These are phyloP conservation scores for Hypoxylon sp. DNA, from an alignment of 2,329 filamentous ascomycete species.

Conservation along the genomic window DNA sequence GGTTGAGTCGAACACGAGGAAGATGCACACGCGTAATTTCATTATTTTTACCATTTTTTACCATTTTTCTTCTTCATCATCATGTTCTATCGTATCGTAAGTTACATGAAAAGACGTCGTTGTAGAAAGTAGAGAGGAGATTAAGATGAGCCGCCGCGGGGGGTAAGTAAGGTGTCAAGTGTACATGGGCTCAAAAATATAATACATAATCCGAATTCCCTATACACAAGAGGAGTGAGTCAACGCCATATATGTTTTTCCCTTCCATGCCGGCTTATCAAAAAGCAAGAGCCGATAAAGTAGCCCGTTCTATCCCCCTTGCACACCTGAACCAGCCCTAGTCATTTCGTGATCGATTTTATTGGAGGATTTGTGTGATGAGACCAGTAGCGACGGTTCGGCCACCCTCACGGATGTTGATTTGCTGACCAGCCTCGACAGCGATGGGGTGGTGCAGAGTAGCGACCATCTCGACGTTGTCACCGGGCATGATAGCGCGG, in stretches of 20 bases:
- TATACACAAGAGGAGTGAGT: constrained; percentile 40
- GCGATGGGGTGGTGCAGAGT: constrained; percentile 86
- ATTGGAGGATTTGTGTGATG: constrained; percentile 75
- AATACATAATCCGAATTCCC: constrained; percentile 41
- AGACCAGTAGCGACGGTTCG: constrained; percentile 86
- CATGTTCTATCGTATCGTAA: constrained; percentile 37
- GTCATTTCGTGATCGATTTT: constrained; percentile 43
- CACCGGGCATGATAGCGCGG: constrained; percentile 91
- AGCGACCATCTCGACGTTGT: constrained; percentile 98
- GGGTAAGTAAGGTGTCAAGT: constrained; percentile 18
- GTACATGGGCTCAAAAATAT: constrained; percentile 41
- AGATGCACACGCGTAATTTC: background rate
- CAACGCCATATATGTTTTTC: constrained; percentile 30
- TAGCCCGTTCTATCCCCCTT: constrained; percentile 39
- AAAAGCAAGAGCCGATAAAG: constrained; percentile 21
- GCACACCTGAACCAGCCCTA: constrained; percentile 27
- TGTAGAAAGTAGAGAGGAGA: constrained; percentile 40
- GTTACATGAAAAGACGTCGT: constrained; percentile 28
- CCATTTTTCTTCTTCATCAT: too few relatives aligned
- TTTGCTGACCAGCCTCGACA: constrained; percentile 89
- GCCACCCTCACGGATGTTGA: constrained; percentile 98
- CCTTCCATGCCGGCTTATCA: constrained; percentile 28
- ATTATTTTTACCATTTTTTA: constrained; percentile 15
- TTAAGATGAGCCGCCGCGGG: constrained; percentile 39
- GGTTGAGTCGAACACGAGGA: background rate